Conservation (phyloP, 768 basidiomycete species). For the Asterophora lycoperdoides region DNA sequence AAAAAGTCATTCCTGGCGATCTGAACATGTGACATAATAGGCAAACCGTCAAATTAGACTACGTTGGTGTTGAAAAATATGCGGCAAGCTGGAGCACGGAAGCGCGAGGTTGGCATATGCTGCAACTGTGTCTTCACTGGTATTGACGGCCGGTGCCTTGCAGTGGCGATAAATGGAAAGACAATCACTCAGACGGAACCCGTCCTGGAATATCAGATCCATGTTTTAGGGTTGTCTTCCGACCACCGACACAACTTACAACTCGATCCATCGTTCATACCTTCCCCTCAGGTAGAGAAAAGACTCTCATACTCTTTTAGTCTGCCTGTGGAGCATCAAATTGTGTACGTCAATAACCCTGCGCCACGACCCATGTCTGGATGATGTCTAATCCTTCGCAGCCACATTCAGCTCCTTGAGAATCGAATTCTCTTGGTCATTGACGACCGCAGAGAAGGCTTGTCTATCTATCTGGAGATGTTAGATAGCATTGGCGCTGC, state of each 20-base stretch:
- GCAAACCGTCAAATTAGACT: background rate
- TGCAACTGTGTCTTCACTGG: background rate
- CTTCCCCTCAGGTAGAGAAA: constrained; percentile 25
- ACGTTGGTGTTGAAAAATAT: background rate
- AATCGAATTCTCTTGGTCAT: constrained; percentile 39
- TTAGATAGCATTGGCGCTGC: constrained; percentile 28
- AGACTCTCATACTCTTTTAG: constrained; percentile 23
- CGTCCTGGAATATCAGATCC: constrained; percentile 27
- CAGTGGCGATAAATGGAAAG: constrained; percentile 10
- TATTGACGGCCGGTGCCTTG: background rate
- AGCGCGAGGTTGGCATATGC: background rate
- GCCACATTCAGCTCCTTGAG: constrained; percentile 36
- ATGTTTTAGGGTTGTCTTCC: constrained; percentile 28
- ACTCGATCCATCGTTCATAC: constrained; percentile 29
- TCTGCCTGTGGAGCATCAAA: constrained; percentile 16
- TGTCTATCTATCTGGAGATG: constrained; percentile 37
- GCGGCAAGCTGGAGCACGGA: background rate
- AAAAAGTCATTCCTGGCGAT: background rate
- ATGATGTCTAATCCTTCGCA: constrained; percentile 6
- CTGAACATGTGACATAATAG: background rate
- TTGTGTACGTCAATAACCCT: constrained; percentile 27
- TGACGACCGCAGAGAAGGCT: constrained; percentile 28
- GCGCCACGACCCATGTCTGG: background rate
- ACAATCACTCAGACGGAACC: constrained; percentile 16
- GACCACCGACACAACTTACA: constrained; percentile 34